Conservation (phyloP, 2,329 filamentous ascomycete genomes). For the Falciphora oryzae region DNA sequence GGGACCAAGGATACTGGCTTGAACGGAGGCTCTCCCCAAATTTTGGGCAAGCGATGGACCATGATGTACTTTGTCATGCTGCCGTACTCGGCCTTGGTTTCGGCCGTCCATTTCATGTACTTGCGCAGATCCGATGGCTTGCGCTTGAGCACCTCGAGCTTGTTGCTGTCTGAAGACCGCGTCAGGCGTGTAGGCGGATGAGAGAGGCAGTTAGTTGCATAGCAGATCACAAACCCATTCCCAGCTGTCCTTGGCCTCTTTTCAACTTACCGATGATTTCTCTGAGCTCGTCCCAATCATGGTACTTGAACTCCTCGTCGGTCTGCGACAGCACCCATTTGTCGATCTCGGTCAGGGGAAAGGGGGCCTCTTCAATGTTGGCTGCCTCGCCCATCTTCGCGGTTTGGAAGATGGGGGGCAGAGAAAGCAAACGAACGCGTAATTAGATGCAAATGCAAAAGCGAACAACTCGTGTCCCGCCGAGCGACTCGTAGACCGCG, state of each 20-base stretch:
- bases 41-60: constrained; percentile 57
- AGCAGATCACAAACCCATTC: not conserved
- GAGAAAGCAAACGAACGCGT: no score
- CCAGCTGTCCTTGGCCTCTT: not conserved
- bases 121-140: constrained; percentile 72
- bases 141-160: constrained; percentile 70
- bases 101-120: constrained; percentile 72
- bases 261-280: constrained; percentile 54
- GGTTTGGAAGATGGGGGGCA: not conserved
- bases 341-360: constrained; percentile 55
- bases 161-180: constrained; percentile 38
- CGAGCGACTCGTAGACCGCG: no score
- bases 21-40: constrained; percentile 61
- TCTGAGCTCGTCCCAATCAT: constrained; percentile 69
- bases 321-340: constrained; percentile 53
- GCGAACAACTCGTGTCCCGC: no score
- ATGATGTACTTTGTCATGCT: constrained; percentile 76
- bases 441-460: not conserved
- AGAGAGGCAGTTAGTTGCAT: not conserved
- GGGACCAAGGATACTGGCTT: constrained; percentile 42
- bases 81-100: constrained; percentile 67
- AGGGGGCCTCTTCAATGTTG: constrained; percentile 38
- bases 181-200: not conserved
- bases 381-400: constrained; percentile 33
- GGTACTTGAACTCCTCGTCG: constrained; percentile 64